Evolutionary conservation across 2,329 filamentous ascomycete species (phyloP).

Genomic region (Trichoderma harzianum): DNA sequence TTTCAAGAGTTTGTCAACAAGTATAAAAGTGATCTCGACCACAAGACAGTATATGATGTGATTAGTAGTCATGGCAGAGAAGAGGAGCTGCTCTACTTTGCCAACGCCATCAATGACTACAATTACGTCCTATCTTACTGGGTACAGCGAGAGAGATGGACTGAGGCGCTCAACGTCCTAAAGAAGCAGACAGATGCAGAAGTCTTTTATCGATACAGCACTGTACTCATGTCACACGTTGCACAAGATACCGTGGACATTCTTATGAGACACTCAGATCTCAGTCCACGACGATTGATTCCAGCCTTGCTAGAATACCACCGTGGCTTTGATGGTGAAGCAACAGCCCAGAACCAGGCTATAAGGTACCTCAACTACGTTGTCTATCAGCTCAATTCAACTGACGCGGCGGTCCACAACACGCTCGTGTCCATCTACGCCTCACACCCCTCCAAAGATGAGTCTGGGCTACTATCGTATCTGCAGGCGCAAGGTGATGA

Average conservation of each 20-base stretch:
- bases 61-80: conserved; percentile 94
- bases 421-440: conserved; percentile 96
- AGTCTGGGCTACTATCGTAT: conserved; percentile 81
- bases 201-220: conserved; percentile 95
- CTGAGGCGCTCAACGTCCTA: conserved; percentile 78
- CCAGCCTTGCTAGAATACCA: conserved; percentile 94
- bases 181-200: conserved; percentile 91
- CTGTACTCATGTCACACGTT: conserved; percentile 88
- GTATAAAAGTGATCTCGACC: conserved; percentile 83
- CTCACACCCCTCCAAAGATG: conserved; percentile 76
- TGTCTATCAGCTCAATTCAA: conserved; percentile 78
- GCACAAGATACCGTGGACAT: conserved; percentile 89
- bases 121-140: conserved; percentile 95
- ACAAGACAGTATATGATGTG: conserved; percentile 90
- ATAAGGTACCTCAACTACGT: conserved; percentile 90
- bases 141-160: conserved; percentile 93
- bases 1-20: conserved; percentile 84
- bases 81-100: conserved; percentile 87
- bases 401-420: conserved; percentile 88
- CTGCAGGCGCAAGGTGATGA: conserved; percentile 86
- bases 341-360: conserved; percentile 79
- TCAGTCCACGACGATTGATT: conserved; percentile 84
- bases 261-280: conserved; percentile 82
- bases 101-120: conserved; percentile 83
- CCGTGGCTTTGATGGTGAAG: conserved; percentile 61